Evolutionary conservation across 768 basidiomycete genomes (phyloP).

Genomic region (Boletus reticulatus): DNA sequence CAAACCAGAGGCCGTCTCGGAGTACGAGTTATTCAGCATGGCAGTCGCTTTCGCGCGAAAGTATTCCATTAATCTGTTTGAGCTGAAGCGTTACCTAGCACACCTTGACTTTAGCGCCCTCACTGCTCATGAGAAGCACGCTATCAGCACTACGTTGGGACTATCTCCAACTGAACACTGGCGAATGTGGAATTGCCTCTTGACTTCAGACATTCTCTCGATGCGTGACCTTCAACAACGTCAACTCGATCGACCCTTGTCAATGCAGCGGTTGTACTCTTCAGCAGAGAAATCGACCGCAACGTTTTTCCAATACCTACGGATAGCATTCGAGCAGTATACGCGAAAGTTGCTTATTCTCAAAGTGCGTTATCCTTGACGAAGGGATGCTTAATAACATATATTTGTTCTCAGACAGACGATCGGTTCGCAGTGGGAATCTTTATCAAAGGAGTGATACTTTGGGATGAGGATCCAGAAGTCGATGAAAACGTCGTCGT

Average conservation of each 20-base stretch:
- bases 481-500: slow-evolving; percentile 59
- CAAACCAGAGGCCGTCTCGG: slow-evolving; percentile 53
- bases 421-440: slow-evolving; percentile 60
- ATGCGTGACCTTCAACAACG: slow-evolving; percentile 49
- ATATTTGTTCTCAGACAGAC: slow-evolving; percentile 43
- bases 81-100: slow-evolving; percentile 39
- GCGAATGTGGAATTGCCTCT: slow-evolving; percentile 61
- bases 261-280: slow-evolving; percentile 60
- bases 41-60: slow-evolving; percentile 45
- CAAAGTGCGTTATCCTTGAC: slow-evolving; percentile 39
- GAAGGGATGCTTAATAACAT: background rate
- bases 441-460: slow-evolving; percentile 57
- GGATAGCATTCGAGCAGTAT: slow-evolving; percentile 54
- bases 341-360: slow-evolving; percentile 56
- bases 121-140: slow-evolving; percentile 51
- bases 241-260: slow-evolving; percentile 49
- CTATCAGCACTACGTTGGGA: slow-evolving; percentile 41
- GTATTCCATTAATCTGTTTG: slow-evolving; percentile 38
- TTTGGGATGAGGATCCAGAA: slow-evolving; percentile 58
- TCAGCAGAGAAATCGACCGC: slow-evolving; percentile 49
- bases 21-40: slow-evolving; percentile 58
- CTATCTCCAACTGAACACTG: slow-evolving; percentile 42
- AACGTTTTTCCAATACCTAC: slow-evolving; percentile 63
- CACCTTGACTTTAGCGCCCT: slow-evolving; percentile 60
- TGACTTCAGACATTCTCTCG: slow-evolving; percentile 58